These are phyloP conservation scores for Isabelozyma pseudorhagii DNA, from an alignment of 805 yeast genomes.

Conservation along the genomic window DNA sequence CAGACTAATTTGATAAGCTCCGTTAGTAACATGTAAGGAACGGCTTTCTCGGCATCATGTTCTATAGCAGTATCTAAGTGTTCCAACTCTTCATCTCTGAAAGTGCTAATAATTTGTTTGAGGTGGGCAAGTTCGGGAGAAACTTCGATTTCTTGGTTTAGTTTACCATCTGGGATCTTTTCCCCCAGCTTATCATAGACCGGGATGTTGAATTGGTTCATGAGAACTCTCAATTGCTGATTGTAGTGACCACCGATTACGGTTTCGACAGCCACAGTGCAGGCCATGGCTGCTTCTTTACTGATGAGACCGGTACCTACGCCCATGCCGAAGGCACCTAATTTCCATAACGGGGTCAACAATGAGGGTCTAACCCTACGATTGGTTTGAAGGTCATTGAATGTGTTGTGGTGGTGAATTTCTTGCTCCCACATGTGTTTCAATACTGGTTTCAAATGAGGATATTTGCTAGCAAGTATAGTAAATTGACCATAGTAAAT, in stretches of 20 bases:
- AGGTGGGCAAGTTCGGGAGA: constrained; percentile 58
- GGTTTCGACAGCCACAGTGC: constrained; percentile 98
- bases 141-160: constrained; percentile 22
- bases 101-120: constrained; percentile 62
- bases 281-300: constrained; percentile 98
- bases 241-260: constrained; percentile 97
- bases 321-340: constrained; percentile 87
- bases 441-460: constrained; percentile 73
- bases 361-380: constrained; percentile 89
- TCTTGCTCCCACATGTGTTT: constrained; percentile 99
- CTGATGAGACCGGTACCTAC: constrained; percentile 81
- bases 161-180: constrained; percentile 14
- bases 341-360: constrained; percentile 89
- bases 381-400: constrained; percentile 69
- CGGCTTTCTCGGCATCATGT: constrained; percentile 88
- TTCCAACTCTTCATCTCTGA: constrained; percentile 93
- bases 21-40: constrained; percentile 85
- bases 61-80: constrained; percentile 92
- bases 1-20: constrained; percentile 84
- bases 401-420: constrained; percentile 82
- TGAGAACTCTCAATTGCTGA: constrained; percentile 75
- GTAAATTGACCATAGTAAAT: constrained; percentile 89
- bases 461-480: constrained; percentile 67
- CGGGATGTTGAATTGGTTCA: constrained; percentile 58
- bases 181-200: constrained; percentile 35